These are phyloP conservation scores for Ceratobasidium sp. DNA, from an alignment of 1,284 basidiomycete species.

Conservation along the genomic window DNA sequence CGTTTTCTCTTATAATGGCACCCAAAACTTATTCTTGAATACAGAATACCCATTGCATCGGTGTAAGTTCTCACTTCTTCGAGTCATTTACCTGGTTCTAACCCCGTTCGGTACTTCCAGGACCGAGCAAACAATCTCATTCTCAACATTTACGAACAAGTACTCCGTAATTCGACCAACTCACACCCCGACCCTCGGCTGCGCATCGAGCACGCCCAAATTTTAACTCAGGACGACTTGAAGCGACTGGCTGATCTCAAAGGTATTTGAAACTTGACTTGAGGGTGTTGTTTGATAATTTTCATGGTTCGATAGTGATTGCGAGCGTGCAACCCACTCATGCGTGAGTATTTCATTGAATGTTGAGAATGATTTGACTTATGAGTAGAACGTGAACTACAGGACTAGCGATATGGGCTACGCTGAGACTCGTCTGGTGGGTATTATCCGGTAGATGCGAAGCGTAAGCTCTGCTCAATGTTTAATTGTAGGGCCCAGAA, in stretches of 20 bases:
- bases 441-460: constrained; percentile 47
- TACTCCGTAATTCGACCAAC: constrained; percentile 69
- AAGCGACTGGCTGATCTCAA: constrained; percentile 78
- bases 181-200: constrained; percentile 68
- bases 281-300: background rate
- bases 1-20: background rate
- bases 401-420: constrained; percentile 94
- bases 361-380: background rate
- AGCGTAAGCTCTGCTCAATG: background rate
- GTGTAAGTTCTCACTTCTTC: constrained; percentile 57
- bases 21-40: background rate
- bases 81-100: background rate
- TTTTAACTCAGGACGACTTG: constrained; percentile 79
- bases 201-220: constrained; percentile 93
- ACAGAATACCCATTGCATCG: constrained; percentile 92
- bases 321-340: constrained; percentile 95
- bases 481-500: constrained; percentile 73
- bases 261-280: constrained; percentile 62
- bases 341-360: constrained; percentile 66
- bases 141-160: constrained; percentile 82
- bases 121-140: constrained; percentile 88
- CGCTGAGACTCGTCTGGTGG: constrained; percentile 81
- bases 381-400: background rate
- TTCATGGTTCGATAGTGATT: constrained; percentile 70
- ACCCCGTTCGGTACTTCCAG: constrained; percentile 8